These are phyloP conservation scores for Fusarium buharicum DNA, from an alignment of 2,329 filamentous ascomycete species.

Conservation along the genomic window DNA sequence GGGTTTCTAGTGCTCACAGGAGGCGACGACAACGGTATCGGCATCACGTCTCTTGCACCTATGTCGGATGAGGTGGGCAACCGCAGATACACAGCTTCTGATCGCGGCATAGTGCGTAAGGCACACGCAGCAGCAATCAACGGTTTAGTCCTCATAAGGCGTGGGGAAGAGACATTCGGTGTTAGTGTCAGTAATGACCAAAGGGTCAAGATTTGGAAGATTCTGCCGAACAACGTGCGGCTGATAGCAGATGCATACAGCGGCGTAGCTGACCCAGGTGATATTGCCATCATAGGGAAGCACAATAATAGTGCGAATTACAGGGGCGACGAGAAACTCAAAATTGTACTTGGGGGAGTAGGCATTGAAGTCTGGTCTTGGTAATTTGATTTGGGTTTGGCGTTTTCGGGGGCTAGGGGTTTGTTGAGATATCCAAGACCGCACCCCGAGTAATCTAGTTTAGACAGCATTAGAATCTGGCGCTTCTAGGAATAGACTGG, in stretches of 20 bases:
- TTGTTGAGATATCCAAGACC: constrained; percentile 4
- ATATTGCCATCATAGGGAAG: constrained; percentile 44
- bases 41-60: constrained; percentile 57
- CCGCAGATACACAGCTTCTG: constrained; percentile 39
- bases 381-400: constrained; percentile 12
- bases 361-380: constrained; percentile 42
- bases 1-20: constrained; percentile 72
- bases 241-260: constrained; percentile 65
- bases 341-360: constrained; percentile 40
- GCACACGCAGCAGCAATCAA: constrained; percentile 81
- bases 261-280: constrained; percentile 68
- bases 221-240: constrained; percentile 49
- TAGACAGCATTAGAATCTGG: not conserved
- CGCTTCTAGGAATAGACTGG: not conserved
- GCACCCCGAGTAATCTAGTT: not conserved
- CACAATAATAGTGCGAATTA: not conserved
- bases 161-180: constrained; percentile 42
- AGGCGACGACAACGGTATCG: constrained; percentile 88
- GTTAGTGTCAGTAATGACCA: constrained; percentile 70
- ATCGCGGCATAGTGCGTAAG: constrained; percentile 49
- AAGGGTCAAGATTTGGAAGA: constrained; percentile 65
- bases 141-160: constrained; percentile 56
- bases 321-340: constrained; percentile 7
- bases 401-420: constrained; percentile 9
- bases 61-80: constrained; percentile 25